Evolutionary conservation across 345 rosid species (phyloP).

Genomic region (Linum usitatissimum): DNA sequence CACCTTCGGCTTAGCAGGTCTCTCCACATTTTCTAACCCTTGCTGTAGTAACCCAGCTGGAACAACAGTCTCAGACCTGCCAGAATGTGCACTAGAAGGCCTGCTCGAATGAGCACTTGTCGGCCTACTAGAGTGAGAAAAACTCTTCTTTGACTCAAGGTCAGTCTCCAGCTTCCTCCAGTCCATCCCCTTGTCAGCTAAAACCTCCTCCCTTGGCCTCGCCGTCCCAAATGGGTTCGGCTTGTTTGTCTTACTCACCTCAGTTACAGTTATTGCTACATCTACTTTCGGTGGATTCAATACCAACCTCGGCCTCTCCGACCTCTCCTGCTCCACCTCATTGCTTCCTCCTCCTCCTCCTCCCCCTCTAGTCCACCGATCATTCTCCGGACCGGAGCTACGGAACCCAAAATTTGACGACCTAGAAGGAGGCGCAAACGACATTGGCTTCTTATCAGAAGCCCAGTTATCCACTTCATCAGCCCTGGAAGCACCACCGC

Average conservation of each 20-base stretch:
- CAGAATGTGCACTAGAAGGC: slow-evolving; percentile 85
- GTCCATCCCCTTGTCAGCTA: slow-evolving; percentile 91
- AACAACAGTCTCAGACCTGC: slow-evolving; percentile 49
- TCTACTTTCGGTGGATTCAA: slow-evolving; percentile 57
- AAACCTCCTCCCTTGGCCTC: slow-evolving; percentile 81
- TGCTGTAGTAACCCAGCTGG: slow-evolving; percentile 20
- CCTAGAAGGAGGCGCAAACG: slow-evolving; percentile 22
- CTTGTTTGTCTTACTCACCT: slow-evolving; percentile 37
- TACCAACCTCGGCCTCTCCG: slow-evolving; percentile 58
- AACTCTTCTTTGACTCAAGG: slow-evolving; percentile 55
- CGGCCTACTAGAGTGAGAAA: slow-evolving; percentile 51
- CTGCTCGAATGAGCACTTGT: slow-evolving; percentile 85
- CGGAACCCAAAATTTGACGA: slow-evolving; percentile 55
- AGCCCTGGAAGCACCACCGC: slow-evolving; percentile 48
- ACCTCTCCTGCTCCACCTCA: slow-evolving; percentile 16
- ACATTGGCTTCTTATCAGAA: slow-evolving; percentile 36
- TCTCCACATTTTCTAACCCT: slow-evolving; percentile 40
- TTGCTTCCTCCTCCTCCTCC: slow-evolving; percentile 31
- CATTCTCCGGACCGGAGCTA: slow-evolving; percentile 44
- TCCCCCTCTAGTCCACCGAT: slow-evolving; percentile 60
- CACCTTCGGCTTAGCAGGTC: slow-evolving; percentile 63
- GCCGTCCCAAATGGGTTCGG: slow-evolving; percentile 87
- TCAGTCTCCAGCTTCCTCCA: slow-evolving; percentile 79
- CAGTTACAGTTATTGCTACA: slow-evolving; percentile 21
- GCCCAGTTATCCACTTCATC: slow-evolving; percentile 81